Evolutionary conservation across 495 filamentous ascomycete species (phyloP).

Genomic region (Saxophila tyrrhenica): DNA sequence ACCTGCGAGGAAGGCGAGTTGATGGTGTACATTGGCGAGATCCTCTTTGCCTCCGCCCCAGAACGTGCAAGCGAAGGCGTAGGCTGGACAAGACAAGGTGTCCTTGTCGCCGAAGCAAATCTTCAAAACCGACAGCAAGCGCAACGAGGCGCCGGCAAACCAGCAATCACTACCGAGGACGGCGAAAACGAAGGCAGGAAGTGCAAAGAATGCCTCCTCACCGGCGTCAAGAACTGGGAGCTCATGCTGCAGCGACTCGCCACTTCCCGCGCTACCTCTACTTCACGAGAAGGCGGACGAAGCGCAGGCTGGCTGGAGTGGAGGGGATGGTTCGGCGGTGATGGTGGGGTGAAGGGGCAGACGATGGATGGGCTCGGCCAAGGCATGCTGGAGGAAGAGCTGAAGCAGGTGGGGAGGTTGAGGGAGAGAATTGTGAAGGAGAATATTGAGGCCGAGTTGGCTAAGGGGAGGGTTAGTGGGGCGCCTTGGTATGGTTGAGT

Average conservation of each 20-base stretch:
- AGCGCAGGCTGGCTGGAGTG: constrained; percentile 11
- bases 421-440: constrained; percentile 13
- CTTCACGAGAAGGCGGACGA: constrained; percentile 6
- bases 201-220: constrained; percentile 14
- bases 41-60: constrained; percentile 57
- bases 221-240: constrained; percentile 17
- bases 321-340: constrained; percentile 15
- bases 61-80: constrained; percentile 8
- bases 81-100: constrained; percentile 20
- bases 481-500: neutral
- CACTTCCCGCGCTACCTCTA: neutral
- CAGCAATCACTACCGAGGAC: neutral
- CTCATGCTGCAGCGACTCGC: constrained; percentile 17
- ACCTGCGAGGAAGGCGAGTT: constrained; percentile 72
- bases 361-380: constrained; percentile 4
- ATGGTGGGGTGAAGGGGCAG: constrained; percentile 11
- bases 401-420: constrained; percentile 12
- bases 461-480: neutral
- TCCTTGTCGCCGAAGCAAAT: constrained; percentile 16
- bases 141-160: neutral
- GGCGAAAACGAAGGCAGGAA: constrained; percentile 1
- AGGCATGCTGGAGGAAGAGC: constrained; percentile 13
- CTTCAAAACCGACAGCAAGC: neutral
- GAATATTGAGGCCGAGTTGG: constrained; percentile 1
- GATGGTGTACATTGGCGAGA: constrained; percentile 87